phyloP scores from a whole-genome alignment of 163 green algal species.

The Trebouxiophyceae sp. region DNA sequence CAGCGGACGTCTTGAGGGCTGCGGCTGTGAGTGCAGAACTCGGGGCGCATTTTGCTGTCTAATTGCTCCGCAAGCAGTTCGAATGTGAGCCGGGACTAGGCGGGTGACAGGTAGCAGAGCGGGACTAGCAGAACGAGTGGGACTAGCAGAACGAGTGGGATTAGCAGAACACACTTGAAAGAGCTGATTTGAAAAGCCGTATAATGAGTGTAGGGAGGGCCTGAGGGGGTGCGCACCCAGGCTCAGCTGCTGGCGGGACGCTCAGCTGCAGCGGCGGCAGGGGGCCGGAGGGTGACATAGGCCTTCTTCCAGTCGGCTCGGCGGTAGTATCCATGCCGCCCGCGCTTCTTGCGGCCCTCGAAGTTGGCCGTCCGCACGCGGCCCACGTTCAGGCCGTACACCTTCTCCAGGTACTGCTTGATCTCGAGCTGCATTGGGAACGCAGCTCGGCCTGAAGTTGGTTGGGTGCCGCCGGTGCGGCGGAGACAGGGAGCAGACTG shows the following conservation, averaged over 20 bases:
- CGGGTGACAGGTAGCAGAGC: no score
- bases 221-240: no score
- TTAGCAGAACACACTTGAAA: not conserved
- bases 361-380: conserved; percentile 77
- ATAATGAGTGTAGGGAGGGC: not conserved
- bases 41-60: no score
- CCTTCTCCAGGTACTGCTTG: conserved; percentile 56
- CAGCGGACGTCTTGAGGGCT: no score
- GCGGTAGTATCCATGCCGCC: conserved; percentile 36
- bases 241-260: no score
- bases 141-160: no score
- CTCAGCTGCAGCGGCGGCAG: not conserved
- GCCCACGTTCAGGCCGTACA: conserved; percentile 77
- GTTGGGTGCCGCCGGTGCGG: no score
- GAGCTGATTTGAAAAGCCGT: not conserved
- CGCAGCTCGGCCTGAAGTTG: not conserved
- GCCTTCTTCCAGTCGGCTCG: conserved; percentile 81
- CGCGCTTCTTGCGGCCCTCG: conserved; percentile 65
- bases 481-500: no score
- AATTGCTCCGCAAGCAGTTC: no score
- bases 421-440: conserved; percentile 65
- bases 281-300: conserved; percentile 42
- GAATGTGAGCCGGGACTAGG: no score
- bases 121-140: no score
- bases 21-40: no score